Base-by-base conservation (phyloP, 2,329 filamentous ascomycete species). In the Hysterium pulicare region DNA sequence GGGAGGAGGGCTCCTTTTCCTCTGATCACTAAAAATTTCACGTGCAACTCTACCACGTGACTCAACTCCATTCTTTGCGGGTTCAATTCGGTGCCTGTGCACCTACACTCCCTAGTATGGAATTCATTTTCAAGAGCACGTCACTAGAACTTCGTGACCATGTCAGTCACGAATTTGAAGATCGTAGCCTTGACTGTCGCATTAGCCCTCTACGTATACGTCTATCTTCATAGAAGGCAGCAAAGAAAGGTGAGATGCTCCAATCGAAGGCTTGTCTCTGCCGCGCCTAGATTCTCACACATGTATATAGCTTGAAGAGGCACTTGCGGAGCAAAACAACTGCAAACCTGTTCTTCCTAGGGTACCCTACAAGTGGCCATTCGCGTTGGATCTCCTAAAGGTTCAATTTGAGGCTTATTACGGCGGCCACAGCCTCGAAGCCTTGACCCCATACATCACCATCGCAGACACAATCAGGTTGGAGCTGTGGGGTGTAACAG, bases 371-470 rank as follows among this genome's bases (percentile, higher is more conserved):
- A 49, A 55, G 44, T 56, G 63, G 51, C 61, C 63, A 11, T 49
- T 61, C 9, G 65, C 64, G 13, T 35, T 67, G 9, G 62, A 64
- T 43, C 53, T 64, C 38, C 50, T 67, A 21, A 51, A 61, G 36
- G 61, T 69, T 44, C 8, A 17, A n/a, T 33, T 30, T 15, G 34
- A 31, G 21, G 33, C 34, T 6, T 23, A 15, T 23, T n/a, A n/a
- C 5, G 30, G 8, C 13, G 21, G 21, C 19, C n/a, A n/a, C 11
- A 19, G 38, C n/a, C 39, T 48, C 5, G 31, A 13, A 2, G 16
- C 17, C 5, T 26, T 38, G 30, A 35, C 38, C 13, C 17, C 35
- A 5, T 33, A 31, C 19, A 21, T 16, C 19, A 31, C 30, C 11
- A 8, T 30, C 9, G 22, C 7, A 11, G n/a, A n/a, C 17, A 33